Percentiles rank a stretch among this genome's conserved stretches.
These are phyloP conservation scores for Furcasterigmium sp. DNA, from an alignment of 2,329 filamentous ascomycete species.

Conservation along the genomic window DNA sequence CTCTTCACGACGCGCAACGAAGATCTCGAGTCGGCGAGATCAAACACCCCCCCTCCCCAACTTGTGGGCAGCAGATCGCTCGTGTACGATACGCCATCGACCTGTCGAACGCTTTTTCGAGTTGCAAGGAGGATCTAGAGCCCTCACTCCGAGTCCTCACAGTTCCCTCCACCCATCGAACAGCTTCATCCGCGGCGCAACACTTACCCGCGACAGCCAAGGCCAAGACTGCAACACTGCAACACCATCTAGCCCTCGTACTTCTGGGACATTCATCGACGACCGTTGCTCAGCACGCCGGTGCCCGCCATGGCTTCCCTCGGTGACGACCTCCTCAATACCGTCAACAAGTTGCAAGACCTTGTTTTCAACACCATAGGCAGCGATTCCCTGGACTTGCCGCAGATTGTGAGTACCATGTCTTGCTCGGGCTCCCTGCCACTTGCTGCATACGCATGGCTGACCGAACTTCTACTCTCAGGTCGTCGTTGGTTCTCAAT, in stretches of 20 bases:
- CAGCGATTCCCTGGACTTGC: slow-evolving; percentile 94
- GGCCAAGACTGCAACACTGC: not conserved
- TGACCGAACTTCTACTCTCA: slow-evolving; percentile 31
- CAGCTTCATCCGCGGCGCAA: too few species aligned
- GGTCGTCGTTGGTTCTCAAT: slow-evolving; percentile 98
- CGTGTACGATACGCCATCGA: too few species aligned
- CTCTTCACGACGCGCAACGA: not conserved
- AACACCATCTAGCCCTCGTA: not conserved
- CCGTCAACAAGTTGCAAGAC: slow-evolving; percentile 98
- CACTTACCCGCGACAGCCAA: too few species aligned
- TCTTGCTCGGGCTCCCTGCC: not conserved
- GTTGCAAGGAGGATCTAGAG: too few species aligned
- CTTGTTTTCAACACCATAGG: slow-evolving; percentile 99
- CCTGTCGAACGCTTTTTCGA: too few species aligned
- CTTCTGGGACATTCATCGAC: not conserved
- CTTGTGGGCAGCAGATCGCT: too few species aligned
- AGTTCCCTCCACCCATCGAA: too few species aligned
- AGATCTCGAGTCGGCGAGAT: too few species aligned
- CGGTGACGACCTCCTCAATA: slow-evolving; percentile 89
- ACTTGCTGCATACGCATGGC: not conserved
- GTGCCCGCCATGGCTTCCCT: slow-evolving; percentile 77
- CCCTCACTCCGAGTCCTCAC: too few species aligned
- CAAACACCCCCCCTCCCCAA: too few species aligned
- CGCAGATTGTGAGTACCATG: slow-evolving; percentile 76
- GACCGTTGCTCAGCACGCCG: slow-evolving; percentile 3